A percentile compares a stretch with the other conserved stretches of the same genome.
Evolutionary conservation across 345 rosid species (phyloP).

Genomic region (Euphorbia peplus): DNA sequence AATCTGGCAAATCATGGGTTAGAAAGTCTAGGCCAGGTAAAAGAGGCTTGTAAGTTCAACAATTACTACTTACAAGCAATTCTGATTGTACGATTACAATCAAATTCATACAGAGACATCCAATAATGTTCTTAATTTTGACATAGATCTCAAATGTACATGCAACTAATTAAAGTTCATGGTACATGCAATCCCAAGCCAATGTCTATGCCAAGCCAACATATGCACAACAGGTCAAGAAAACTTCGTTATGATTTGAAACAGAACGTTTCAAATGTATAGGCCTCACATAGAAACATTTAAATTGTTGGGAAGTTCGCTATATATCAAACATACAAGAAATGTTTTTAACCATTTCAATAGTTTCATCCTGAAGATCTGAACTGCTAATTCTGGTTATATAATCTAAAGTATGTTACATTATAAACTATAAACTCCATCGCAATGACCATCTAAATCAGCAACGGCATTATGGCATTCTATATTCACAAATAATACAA

Average conservation of each 20-base stretch:
- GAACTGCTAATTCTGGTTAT: background rate
- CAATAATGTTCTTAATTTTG: background rate
- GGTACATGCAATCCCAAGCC: background rate
- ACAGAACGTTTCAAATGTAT: background rate
- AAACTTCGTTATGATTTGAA: background rate
- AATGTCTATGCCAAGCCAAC: background rate
- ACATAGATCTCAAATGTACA: background rate
- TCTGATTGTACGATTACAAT: background rate
- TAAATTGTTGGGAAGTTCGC: background rate
- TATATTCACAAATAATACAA: background rate
- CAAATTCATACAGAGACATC: background rate
- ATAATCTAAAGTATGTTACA: background rate
- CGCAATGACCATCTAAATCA: background rate
- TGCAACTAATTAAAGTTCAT: background rate
- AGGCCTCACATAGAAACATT: background rate
- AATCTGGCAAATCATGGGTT: background rate
- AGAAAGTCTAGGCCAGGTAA: background rate
- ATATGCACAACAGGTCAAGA: too few relatives aligned
- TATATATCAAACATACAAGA: background rate
- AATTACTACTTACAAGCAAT: background rate
- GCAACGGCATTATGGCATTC: background rate
- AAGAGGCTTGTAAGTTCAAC: background rate
- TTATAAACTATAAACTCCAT: background rate
- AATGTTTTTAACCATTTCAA: background rate
- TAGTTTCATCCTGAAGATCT: background rate